Base-by-base conservation (phyloP, 1,139 yeast species). In the Saccharomycopsis crataegensis region DNA sequence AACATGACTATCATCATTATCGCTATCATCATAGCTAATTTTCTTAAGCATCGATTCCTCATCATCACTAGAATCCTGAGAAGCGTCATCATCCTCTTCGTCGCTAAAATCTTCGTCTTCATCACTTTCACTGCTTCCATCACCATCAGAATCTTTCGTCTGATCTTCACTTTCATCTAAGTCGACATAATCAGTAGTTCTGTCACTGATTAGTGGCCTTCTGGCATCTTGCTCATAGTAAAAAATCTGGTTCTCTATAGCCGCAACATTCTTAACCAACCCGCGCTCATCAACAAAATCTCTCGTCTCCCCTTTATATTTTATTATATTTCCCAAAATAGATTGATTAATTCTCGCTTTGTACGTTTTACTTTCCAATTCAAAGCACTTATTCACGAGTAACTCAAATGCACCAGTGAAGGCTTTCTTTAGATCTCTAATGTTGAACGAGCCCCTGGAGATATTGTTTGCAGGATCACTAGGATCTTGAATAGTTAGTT, bases 361-460 rank as follows among this genome's bases (percentile, higher is more conserved):
- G 65, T 83, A 85, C 0, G 88, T 73, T 1, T 89, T 81, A 14
- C 61, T 58, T 54, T 75, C 73, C 55, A 77, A 59, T 46, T 76
- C 79, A 65, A 82, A 86, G 64, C 95, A 86, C 61, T 80, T 80
- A 62, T 84, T 86, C 1, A 83, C 80, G 44, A 93, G 70, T 51
- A 90, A 67, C 64, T 89, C 96, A 67, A 78, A 91, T 0, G 98
- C 99, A 37, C 96, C 97, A 9, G 86, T 85, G 71, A 93, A 90
- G 0, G 97, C 89, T 62, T 88, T 83, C 63, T 86, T 87, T 58
- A 93, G 77, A 60, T 85, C 91, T 48, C 91, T 72, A 43, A 89
- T 71, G 65, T 91, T 90, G 70, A 82, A 89, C 1, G 96, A 84
- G 1, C 96, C 88, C 60, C 96, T 74, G 44, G 95, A 83, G 50